These are phyloP conservation scores for Scenedesmus sp. DNA, from an alignment of 163 green algal genomes.

Conservation along the genomic window DNA sequence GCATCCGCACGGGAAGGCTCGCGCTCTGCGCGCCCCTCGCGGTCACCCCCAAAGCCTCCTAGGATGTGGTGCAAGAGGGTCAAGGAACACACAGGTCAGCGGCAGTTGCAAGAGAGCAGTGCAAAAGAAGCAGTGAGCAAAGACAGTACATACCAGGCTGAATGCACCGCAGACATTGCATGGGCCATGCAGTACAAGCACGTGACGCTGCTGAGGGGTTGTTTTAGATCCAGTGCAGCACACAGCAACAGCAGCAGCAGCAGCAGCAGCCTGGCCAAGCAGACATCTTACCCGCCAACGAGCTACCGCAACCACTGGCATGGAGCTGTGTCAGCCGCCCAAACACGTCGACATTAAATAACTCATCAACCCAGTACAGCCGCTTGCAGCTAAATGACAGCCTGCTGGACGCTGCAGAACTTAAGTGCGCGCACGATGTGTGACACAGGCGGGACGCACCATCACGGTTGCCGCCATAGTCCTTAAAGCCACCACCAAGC, in stretches of 20 bases:
- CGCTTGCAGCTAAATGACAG: not conserved
- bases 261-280: not conserved
- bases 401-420: not conserved
- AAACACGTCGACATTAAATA: not conserved
- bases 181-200: not conserved
- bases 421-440: not conserved
- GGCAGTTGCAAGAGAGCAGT: not conserved
- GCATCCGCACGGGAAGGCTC: constrained; percentile 27
- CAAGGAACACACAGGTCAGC: not conserved
- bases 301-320: not conserved
- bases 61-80: not conserved
- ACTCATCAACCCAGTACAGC: not conserved
- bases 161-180: not conserved
- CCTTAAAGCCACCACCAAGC: constrained; percentile 76
- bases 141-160: not conserved
- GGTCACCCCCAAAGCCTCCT: not conserved
- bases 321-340: not conserved
- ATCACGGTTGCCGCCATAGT: constrained; percentile 65
- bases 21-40: constrained; percentile 4
- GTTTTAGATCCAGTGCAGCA: not conserved
- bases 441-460: constrained; percentile 13
- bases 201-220: not conserved
- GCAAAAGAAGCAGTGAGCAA: not conserved
- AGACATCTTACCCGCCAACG: not conserved
- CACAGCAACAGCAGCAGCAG: not conserved